These are phyloP conservation scores for Aspergillus novoparasiticus DNA, from an alignment of 2,329 filamentous ascomycete species.

Conservation along the genomic window DNA sequence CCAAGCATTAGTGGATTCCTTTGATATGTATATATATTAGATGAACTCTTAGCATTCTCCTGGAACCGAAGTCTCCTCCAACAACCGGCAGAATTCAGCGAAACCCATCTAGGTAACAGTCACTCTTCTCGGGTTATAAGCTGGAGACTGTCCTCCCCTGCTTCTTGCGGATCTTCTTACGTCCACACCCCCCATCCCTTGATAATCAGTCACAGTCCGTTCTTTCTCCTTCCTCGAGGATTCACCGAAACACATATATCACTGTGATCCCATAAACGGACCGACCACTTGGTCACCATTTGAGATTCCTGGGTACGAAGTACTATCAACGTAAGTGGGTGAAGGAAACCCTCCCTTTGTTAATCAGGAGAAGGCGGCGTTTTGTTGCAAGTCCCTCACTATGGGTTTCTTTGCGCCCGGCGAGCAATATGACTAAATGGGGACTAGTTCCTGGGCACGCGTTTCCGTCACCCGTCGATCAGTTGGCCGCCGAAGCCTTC, in stretches of 20 bases:
- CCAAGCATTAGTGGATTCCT: conserved; percentile 1
- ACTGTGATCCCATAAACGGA: background rate
- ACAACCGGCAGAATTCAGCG: background rate
- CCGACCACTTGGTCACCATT: background rate
- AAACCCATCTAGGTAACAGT: background rate
- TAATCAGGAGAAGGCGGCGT: background rate
- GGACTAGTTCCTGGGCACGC: conserved; percentile 30
- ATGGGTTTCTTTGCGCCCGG: background rate
- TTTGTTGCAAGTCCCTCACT: background rate
- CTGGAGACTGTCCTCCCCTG: background rate
- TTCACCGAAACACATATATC: background rate
- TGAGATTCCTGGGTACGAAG: background rate
- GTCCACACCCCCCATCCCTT: background rate
- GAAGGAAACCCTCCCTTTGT: background rate
- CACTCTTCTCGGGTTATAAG: background rate
- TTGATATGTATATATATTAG: background rate
- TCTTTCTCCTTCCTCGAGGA: background rate
- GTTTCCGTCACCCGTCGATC: conserved; percentile 30
- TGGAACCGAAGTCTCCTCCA: background rate
- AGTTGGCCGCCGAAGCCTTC: conserved; percentile 23
- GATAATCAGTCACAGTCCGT: background rate
- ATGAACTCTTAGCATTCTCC: conserved; percentile 1
- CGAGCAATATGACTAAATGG: conserved; percentile 31
- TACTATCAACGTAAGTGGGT: background rate
- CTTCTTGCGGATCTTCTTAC: background rate